Base-by-base conservation (phyloP, 176 grass and related monocot genomes). In the Panicum miliaceum region DNA sequence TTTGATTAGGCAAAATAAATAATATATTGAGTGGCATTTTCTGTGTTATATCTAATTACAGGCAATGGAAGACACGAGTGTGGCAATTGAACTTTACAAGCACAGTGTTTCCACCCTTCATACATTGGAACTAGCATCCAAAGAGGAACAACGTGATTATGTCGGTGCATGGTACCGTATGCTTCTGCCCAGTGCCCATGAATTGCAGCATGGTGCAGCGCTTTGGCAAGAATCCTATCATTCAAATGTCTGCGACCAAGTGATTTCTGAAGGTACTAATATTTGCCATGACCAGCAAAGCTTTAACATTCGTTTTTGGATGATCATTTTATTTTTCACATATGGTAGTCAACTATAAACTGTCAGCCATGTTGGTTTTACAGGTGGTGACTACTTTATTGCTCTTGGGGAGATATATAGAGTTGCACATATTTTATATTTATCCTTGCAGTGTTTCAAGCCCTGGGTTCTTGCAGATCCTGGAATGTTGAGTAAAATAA, bases 321-420 rank as follows among this genome's bases (percentile, higher is more conserved):
- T 76, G 29, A 37, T 89, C 20, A 45, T 78, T 78, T 84, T 79
- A 25, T 66, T 8, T 8, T 41, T 63, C 26, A 11, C 20, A 68
- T 15, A 81, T 77, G 70, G 22, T 66, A 67, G 45, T 78, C 47
- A 71, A 75, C 29, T 77, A 67, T 80, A 64, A 88, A 79, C 54
- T 84, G 32, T 8, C 16, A 68, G 26, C 63, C 51, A 5, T 85
- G 79, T 54, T 78, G 48, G 32, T 78, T 84, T 38, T 66, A 62
- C 63, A 91, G 87, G 85, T 80, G 87, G 12, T 58, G 61, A 85
- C 64, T 90, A 73, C 76, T 90, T 94, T 59, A 51, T 94, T 76
- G 84, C 84, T 58, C 72, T 86, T 78, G 88, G 85, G 34, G 89
- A 89, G 78, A 81, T 94, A 50, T 90, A 90, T 29, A 88, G 92